A percentile compares a stretch with the other conserved stretches of the same genome.
phyloP scores from a whole-genome alignment of 176 grass and related monocot genomes.

The Panicum miliaceum region DNA sequence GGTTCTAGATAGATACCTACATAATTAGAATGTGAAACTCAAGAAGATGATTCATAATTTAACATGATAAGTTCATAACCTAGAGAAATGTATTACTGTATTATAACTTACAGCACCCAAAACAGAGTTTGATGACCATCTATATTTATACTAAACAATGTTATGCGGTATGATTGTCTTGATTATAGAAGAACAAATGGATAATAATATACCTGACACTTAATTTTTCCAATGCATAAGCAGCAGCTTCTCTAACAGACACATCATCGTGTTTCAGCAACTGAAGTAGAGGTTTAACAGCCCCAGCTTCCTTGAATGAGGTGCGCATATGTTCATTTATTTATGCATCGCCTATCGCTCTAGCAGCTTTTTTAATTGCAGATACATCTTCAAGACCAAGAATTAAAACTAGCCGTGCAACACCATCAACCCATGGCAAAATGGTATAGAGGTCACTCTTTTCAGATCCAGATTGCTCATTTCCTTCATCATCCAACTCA shows the following conservation, averaged over 20 bases:
- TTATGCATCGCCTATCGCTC: slow-evolving; percentile 65
- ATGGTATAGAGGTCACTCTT: slow-evolving; percentile 60
- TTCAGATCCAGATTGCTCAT: slow-evolving; percentile 47
- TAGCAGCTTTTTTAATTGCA: slow-evolving; percentile 65
- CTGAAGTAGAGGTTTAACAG: slow-evolving; percentile 60
- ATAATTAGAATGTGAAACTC: background rate
- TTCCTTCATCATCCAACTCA: slow-evolving; percentile 67
- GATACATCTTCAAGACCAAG: slow-evolving; percentile 67
- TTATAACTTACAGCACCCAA: slow-evolving; percentile 19
- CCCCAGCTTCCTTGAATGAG: slow-evolving; percentile 79
- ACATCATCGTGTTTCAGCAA: slow-evolving; percentile 58
- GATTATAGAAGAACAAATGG: background rate
- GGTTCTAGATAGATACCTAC: background rate
- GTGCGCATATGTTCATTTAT: slow-evolving; percentile 64
- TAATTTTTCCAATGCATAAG: slow-evolving; percentile 70
- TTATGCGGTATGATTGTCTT: slow-evolving; percentile 5
- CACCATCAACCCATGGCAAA: slow-evolving; percentile 70
- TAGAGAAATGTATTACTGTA: background rate
- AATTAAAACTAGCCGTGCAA: slow-evolving; percentile 76
- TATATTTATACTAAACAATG: background rate
- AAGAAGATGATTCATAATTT: background rate
- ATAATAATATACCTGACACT: slow-evolving; percentile 55
- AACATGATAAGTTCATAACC: background rate
- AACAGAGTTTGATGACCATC: background rate
- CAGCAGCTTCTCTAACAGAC: slow-evolving; percentile 47